A percentile compares a stretch with the other conserved stretches of the same genome.
phyloP scores from a whole-genome alignment of 768 basidiomycete genomes.

The Pisolithus orientalis region DNA sequence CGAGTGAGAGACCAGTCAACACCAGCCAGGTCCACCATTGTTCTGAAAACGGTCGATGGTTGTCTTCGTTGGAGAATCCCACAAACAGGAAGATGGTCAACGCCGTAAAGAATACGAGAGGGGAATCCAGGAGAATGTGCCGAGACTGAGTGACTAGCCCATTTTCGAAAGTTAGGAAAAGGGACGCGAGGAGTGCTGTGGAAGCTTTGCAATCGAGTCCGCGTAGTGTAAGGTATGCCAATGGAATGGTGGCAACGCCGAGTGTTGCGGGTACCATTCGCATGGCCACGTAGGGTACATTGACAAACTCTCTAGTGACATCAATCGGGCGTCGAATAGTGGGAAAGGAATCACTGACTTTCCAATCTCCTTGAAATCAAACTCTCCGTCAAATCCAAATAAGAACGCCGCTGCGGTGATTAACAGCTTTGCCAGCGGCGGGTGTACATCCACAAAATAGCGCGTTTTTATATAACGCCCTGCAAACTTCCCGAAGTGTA shows the following conservation, averaged over 20 bases:
- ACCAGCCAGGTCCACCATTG: slow-evolving; percentile 92
- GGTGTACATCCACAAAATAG: slow-evolving; percentile 94
- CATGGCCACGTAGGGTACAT: slow-evolving; percentile 95
- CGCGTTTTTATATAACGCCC: slow-evolving; percentile 88
- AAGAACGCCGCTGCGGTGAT: slow-evolving; percentile 88
- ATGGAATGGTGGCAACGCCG: slow-evolving; percentile 83
- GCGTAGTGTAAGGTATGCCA: slow-evolving; percentile 91
- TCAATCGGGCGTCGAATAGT: neutral
- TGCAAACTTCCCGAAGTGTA: slow-evolving; percentile 98
- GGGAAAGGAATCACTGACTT: slow-evolving; percentile 51
- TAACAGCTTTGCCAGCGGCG: slow-evolving; percentile 91
- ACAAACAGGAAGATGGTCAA: slow-evolving; percentile 83
- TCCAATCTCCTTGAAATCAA: slow-evolving; percentile 97
- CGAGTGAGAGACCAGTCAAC: slow-evolving; percentile 83
- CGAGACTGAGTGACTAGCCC: slow-evolving; percentile 93
- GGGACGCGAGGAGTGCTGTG: slow-evolving; percentile 83
- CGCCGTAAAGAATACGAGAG: slow-evolving; percentile 97
- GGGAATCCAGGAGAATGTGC: slow-evolving; percentile 95
- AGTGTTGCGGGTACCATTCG: slow-evolving; percentile 88
- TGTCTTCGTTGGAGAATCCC: slow-evolving; percentile 89
- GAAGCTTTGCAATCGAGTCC: slow-evolving; percentile 88
- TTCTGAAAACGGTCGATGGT: slow-evolving; percentile 72
- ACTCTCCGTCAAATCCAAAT: slow-evolving; percentile 85
- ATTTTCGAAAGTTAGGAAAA: slow-evolving; percentile 96
- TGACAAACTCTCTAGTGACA: slow-evolving; percentile 60